Evolutionary conservation across 192 early-diverging fungal genomes (phyloP).

Genomic region (Chytriomyces hyalinus): DNA sequence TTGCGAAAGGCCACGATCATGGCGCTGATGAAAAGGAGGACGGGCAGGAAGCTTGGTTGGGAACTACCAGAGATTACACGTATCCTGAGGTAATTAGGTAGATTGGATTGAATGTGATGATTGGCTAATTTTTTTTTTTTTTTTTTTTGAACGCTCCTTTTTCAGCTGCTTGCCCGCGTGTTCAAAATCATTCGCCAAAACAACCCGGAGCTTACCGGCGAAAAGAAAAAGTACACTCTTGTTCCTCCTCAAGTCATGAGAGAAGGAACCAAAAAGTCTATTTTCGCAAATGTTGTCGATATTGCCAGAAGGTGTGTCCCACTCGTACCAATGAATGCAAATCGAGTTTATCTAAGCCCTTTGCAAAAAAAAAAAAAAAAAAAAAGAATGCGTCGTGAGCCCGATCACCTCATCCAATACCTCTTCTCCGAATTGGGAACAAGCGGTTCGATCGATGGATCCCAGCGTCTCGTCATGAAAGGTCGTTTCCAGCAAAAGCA

Average conservation of each 20-base stretch:
- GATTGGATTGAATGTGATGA: not conserved
- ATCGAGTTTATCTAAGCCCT: conserved; percentile 13
- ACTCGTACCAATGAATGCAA: not conserved
- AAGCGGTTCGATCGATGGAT: conserved; percentile 92
- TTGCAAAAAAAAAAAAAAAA: not conserved
- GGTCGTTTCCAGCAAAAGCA: conserved; percentile 99
- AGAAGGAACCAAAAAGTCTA: conserved; percentile 95
- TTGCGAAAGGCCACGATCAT: conserved; percentile 12
- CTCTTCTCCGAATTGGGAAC: conserved; percentile 99
- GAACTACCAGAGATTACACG: conserved; percentile 89
- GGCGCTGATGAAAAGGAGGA: conserved; percentile 1
- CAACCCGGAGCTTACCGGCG: conserved; percentile 90
- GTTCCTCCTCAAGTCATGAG: conserved; percentile 87
- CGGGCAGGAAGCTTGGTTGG: conserved; percentile 75
- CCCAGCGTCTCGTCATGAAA: conserved; percentile 91
- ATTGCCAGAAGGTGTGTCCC: conserved; percentile 76
- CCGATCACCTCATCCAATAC: conserved; percentile 97
- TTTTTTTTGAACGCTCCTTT: not conserved
- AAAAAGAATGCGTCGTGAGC: conserved; percentile 84
- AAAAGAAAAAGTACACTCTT: conserved; percentile 93
- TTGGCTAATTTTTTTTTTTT: conserved; percentile 7
- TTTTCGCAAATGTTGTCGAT: conserved; percentile 95
- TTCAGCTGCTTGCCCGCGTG: conserved; percentile 83
- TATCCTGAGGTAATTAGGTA: conserved; percentile 74
- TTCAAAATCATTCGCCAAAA: conserved; percentile 90